Percentiles rank a stretch among this genome's conserved stretches.
These are phyloP conservation scores for Neofusicoccum cordaticola DNA, from an alignment of 2,329 filamentous ascomycete species.

Conservation along the genomic window DNA sequence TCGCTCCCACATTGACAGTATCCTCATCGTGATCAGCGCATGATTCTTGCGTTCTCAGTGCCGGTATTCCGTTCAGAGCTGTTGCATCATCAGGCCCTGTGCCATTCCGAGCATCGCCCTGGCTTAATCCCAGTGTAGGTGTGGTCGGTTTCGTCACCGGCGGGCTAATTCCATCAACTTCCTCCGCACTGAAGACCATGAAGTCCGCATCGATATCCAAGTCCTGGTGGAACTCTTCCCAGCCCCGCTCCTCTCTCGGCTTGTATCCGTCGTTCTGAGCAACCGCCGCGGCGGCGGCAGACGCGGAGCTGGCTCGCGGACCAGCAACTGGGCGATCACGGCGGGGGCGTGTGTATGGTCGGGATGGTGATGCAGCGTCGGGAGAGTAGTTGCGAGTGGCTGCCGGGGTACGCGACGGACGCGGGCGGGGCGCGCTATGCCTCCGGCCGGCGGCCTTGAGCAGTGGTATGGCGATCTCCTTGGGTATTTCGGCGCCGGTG, in stretches of 20 bases:
- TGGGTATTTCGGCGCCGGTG: constrained; percentile 48
- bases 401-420: constrained; percentile 43
- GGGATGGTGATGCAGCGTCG: constrained; percentile 23
- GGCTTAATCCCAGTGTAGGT: constrained; percentile 28
- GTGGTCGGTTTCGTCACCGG: constrained; percentile 48
- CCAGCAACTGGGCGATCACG: constrained; percentile 46
- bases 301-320: constrained; percentile 76
- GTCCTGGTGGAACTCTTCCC: constrained; percentile 97
- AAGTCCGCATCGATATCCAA: constrained; percentile 83
- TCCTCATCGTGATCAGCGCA: constrained; percentile 21
- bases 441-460: constrained; percentile 14
- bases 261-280: constrained; percentile 96
- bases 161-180: constrained; percentile 70
- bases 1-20: constrained; percentile 20
- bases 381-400: constrained; percentile 37
- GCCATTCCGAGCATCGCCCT: constrained; percentile 34
- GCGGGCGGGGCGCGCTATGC: constrained; percentile 14
- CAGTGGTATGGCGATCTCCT: constrained; percentile 17
- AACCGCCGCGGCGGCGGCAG: constrained; percentile 79
- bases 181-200: constrained; percentile 74
- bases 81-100: constrained; percentile 21
- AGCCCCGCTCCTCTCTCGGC: constrained; percentile 90
- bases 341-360: constrained; percentile 37
- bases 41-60: constrained; percentile 5
- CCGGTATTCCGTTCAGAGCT: background rate